phyloP scores from a whole-genome alignment of 805 yeast genomes.

The Helenozyma rhizophorensis region DNA sequence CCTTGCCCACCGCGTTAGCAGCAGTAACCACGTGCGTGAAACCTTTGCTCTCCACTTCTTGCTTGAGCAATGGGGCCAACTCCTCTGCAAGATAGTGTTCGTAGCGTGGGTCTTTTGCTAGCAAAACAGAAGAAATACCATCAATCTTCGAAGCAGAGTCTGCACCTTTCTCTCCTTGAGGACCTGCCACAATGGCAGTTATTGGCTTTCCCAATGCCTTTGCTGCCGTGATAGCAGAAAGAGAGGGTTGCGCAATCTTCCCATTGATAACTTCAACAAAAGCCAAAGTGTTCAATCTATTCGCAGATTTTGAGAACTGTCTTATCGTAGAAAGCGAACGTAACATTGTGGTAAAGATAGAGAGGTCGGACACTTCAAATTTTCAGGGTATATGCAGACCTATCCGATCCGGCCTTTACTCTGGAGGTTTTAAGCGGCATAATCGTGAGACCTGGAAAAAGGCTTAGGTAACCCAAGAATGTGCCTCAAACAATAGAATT shows the following conservation, averaged over 20 bases:
- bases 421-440: no score
- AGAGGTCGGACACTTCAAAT: neutral
- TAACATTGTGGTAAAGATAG: conserved; percentile 6
- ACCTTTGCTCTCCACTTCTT: conserved; percentile 40
- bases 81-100: conserved; percentile 78
- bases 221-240: conserved; percentile 78
- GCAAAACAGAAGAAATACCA: conserved; percentile 51
- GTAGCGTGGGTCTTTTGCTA: conserved; percentile 55
- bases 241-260: conserved; percentile 59
- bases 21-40: conserved; percentile 74
- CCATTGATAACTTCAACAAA: conserved; percentile 63
- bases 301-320: conserved; percentile 7
- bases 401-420: conserved; percentile 1
- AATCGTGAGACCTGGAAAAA: no score
- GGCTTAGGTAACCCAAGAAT: no score
- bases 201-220: conserved; percentile 68
- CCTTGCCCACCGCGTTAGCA: conserved; percentile 85
- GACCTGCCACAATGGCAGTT: conserved; percentile 73
- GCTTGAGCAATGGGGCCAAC: conserved; percentile 61
- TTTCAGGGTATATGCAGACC: no score
- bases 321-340: conserved; percentile 9
- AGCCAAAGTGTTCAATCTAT: conserved; percentile 54
- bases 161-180: conserved; percentile 46
- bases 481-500: no score
- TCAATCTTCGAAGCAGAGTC: conserved; percentile 48